phyloP scores from a whole-genome alignment of 1,284 basidiomycete genomes.

The Wallemia mellicola region DNA sequence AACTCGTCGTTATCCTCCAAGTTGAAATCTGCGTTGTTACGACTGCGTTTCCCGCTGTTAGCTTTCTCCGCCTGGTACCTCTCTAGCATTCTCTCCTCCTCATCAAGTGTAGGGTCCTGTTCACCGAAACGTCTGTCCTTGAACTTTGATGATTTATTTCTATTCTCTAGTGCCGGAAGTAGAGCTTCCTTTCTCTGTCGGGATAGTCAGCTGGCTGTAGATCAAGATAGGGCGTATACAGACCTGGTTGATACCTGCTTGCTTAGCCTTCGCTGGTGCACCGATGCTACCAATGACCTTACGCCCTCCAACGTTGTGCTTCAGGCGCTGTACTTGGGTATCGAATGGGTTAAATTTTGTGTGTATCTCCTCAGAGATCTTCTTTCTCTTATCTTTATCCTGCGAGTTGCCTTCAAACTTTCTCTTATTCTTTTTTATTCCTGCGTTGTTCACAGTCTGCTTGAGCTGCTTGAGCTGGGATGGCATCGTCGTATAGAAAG shows the following conservation, averaged over 20 bases:
- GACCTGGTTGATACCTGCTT: slow-evolving; percentile 68
- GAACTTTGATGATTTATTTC: slow-evolving; percentile 50
- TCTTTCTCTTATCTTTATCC: slow-evolving; percentile 8
- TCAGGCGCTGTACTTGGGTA: slow-evolving; percentile 19
- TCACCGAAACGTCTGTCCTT: slow-evolving; percentile 89
- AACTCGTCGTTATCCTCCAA: slow-evolving; percentile 50
- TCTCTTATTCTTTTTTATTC: background rate
- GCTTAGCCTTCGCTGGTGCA: slow-evolving; percentile 54
- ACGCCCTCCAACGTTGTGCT: slow-evolving; percentile 68
- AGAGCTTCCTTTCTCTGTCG: slow-evolving; percentile 51
- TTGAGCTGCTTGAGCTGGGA: background rate
- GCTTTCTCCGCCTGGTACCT: slow-evolving; percentile 63
- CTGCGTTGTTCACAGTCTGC: background rate
- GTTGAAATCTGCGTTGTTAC: slow-evolving; percentile 60
- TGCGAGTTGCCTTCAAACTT: background rate
- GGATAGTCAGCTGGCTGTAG: slow-evolving; percentile 1
- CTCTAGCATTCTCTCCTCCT: slow-evolving; percentile 91
- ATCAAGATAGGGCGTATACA: slow-evolving; percentile 10
- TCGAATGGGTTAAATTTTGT: background rate
- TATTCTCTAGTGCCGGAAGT: slow-evolving; percentile 44
- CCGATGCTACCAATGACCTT: slow-evolving; percentile 59
- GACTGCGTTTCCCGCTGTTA: slow-evolving; percentile 27
- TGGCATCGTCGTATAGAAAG: background rate
- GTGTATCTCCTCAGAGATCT: slow-evolving; percentile 8
- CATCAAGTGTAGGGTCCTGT: slow-evolving; percentile 57